A percentile compares a stretch with the other conserved stretches of the same genome.
Evolutionary conservation across 1,139 yeast species (phyloP).

Genomic region (Kurtzmaniella quercitrusa): DNA sequence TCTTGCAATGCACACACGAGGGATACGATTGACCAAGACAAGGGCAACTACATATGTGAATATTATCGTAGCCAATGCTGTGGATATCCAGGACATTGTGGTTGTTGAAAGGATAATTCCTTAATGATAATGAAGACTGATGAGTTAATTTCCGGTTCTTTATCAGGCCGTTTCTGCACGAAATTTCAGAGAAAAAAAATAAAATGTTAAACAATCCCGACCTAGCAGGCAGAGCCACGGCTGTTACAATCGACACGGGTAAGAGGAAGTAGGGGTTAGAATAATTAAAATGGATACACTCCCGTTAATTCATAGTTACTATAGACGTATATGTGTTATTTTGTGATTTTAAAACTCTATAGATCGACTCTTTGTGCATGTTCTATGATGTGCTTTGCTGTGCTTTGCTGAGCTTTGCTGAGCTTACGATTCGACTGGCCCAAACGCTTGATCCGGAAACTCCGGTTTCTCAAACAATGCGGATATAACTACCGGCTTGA

Average conservation of each 20-base stretch:
- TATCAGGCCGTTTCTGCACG: background rate
- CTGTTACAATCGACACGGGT: background rate
- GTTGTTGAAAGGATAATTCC: too few relatives aligned
- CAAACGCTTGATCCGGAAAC: background rate
- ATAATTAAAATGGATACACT: too few relatives aligned
- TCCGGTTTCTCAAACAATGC: background rate
- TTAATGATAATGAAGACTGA: background rate
- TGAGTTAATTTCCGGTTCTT: background rate
- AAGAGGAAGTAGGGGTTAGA: too few relatives aligned
- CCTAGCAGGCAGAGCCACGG: background rate
- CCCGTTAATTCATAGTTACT: too few relatives aligned
- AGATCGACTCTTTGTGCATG: too few relatives aligned
- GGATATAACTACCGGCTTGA: too few relatives aligned
- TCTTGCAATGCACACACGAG: slow-evolving; percentile 29
- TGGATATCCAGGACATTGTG: slow-evolving; percentile 3
- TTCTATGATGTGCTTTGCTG: too few relatives aligned
- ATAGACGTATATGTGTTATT: too few relatives aligned
- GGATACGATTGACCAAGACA: slow-evolving; percentile 25
- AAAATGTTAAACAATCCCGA: background rate
- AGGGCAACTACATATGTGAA: slow-evolving; percentile 18
- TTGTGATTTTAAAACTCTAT: too few relatives aligned
- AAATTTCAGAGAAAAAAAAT: background rate
- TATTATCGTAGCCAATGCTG: slow-evolving; percentile 6
- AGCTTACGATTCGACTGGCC: background rate
- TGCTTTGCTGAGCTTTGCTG: too few relatives aligned